Conservation (phyloP, 805 yeast species). For the Lipomyces kockii region DNA sequence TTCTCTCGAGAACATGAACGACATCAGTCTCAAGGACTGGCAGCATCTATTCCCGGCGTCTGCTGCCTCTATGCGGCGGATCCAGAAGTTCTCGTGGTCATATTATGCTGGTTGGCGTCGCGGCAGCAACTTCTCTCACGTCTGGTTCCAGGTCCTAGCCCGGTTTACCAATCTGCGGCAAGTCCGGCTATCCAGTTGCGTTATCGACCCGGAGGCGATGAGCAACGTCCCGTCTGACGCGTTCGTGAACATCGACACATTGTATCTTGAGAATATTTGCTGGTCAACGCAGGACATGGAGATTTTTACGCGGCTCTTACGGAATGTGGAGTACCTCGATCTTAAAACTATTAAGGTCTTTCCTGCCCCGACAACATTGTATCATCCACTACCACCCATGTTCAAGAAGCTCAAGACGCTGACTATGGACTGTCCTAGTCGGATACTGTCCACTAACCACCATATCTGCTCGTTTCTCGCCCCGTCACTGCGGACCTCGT, state of each 20-base stretch:
- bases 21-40: conserved; percentile 31
- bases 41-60: conserved; percentile 33
- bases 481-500: conserved; percentile 21
- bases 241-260: conserved; percentile 16
- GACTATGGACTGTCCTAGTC: conserved; percentile 34
- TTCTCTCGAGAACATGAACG: conserved; percentile 33
- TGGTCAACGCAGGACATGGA: conserved; percentile 33
- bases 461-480: conserved; percentile 35
- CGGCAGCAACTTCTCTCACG: conserved; percentile 35
- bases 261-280: conserved; percentile 32
- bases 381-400: conserved; percentile 35
- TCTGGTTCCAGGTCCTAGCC: conserved; percentile 28
- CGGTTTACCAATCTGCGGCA: conserved; percentile 24
- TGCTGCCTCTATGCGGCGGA: conserved; percentile 23
- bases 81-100: conserved; percentile 28
- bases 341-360: conserved; percentile 33
- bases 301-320: conserved; percentile 26
- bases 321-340: conserved; percentile 25
- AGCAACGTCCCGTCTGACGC: conserved; percentile 11
- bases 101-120: conserved; percentile 38
- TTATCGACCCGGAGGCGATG: conserved; percentile 25
- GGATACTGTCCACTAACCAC: conserved; percentile 34
- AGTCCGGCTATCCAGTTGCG: conserved; percentile 32
- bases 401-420: conserved; percentile 25
- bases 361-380: conserved; percentile 29